These are phyloP conservation scores for Cymbidium sinense DNA, from an alignment of 106 monocot genomes.

Conservation along the genomic window DNA sequence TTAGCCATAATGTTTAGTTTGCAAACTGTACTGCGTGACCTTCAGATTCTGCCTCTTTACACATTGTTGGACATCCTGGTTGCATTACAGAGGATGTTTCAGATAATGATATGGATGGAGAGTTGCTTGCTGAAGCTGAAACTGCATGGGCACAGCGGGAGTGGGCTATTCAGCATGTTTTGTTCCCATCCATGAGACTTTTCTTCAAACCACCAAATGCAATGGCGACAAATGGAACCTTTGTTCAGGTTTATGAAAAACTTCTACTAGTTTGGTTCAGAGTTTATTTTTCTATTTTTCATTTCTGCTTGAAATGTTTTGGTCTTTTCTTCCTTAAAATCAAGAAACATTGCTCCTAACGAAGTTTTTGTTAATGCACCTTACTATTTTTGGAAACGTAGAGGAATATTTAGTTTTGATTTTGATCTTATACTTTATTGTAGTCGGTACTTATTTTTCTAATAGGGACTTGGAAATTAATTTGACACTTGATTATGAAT, in stretches of 20 bases:
- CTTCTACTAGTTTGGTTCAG: background rate
- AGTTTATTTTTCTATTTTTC: too few species aligned
- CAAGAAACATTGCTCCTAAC: background rate
- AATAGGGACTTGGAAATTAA: background rate
- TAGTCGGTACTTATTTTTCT: background rate
- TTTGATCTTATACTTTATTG: too few species aligned
- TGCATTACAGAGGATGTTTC: constrained; percentile 15
- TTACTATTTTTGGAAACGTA: background rate
- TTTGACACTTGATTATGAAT: background rate
- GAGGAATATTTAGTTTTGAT: background rate
- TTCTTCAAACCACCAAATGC: constrained; percentile 91
- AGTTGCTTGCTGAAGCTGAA: constrained; percentile 77
- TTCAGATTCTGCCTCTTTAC: background rate
- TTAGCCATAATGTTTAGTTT: too few species aligned
- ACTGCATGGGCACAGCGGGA: constrained; percentile 88
- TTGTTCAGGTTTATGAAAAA: constrained; percentile 68
- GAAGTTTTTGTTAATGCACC: background rate
- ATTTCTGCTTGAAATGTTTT: background rate
- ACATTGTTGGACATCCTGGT: background rate
- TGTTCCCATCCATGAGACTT: constrained; percentile 95
- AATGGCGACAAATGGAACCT: constrained; percentile 94
- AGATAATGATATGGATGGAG: constrained; percentile 49
- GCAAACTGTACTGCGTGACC: too few species aligned
- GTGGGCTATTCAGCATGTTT: constrained; percentile 94
- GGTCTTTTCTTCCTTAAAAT: background rate